A percentile compares a stretch with the other conserved stretches of the same genome.
Conservation (phyloP, 2,329 filamentous ascomycete species). For the Claviceps monticola region DNA sequence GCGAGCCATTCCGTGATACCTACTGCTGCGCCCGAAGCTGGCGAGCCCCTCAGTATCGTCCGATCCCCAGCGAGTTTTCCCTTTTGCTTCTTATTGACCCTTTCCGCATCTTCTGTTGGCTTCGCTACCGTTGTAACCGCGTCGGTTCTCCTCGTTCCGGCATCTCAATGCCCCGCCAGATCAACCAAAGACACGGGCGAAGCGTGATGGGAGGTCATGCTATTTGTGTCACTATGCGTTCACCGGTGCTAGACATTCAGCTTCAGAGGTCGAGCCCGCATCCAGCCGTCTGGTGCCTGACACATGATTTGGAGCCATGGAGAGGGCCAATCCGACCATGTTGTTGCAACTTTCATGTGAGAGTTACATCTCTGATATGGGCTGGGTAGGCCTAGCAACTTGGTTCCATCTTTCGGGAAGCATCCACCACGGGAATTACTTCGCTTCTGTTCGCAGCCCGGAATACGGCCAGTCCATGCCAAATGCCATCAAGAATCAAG, state of each 20-base stretch:
- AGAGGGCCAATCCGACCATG: background rate
- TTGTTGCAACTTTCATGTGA: background rate
- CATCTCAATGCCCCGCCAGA: background rate
- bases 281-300: background rate
- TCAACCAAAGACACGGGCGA: background rate
- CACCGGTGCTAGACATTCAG: background rate
- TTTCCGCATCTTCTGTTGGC: background rate
- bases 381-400: background rate
- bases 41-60: background rate
- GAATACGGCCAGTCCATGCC: background rate
- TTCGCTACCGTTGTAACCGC: background rate
- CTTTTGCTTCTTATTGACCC: background rate
- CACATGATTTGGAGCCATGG: background rate
- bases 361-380: background rate
- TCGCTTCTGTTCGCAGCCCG: background rate
- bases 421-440: background rate
- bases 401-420: background rate
- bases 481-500: background rate
- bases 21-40: background rate
- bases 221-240: background rate
- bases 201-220: background rate
- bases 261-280: background rate
- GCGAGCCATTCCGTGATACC: background rate
- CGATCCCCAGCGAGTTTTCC: background rate
- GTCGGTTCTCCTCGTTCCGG: background rate